A percentile compares a stretch with the other conserved stretches of the same genome.
Conservation (phyloP, 2,329 filamentous ascomycete genomes). For the Ampelomyces quisqualis region DNA sequence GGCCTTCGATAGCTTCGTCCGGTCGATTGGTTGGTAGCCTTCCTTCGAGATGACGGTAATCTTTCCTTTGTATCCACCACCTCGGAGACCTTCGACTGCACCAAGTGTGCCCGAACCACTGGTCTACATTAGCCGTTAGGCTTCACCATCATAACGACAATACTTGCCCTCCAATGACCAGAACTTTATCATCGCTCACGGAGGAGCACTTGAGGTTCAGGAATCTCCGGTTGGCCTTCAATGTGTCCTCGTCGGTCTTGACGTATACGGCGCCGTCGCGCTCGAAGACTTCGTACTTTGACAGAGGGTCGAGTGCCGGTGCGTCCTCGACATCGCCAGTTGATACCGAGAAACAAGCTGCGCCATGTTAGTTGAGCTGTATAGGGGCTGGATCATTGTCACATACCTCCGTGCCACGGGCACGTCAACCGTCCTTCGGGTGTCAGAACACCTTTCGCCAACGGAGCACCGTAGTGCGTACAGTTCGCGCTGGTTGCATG, state of each 20-base stretch:
- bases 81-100: constrained; percentile 77
- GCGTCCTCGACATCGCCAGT: constrained; percentile 95
- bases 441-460: constrained; percentile 82
- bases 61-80: constrained; percentile 73
- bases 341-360: constrained; percentile 87
- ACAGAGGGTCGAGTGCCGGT: constrained; percentile 82
- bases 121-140: constrained; percentile 9
- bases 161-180: constrained; percentile 62
- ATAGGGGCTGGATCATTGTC: neutral
- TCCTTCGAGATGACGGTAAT: constrained; percentile 85
- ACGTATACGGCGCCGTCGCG: constrained; percentile 84
- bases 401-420: constrained; percentile 87
- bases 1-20: constrained; percentile 93
- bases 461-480: constrained; percentile 86
- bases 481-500: constrained; percentile 83
- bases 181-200: constrained; percentile 62
- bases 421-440: constrained; percentile 82
- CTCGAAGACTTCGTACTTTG: constrained; percentile 77
- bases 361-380: constrained; percentile 11
- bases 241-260: constrained; percentile 71
- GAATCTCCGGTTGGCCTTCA: constrained; percentile 74
- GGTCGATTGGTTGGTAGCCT: constrained; percentile 83
- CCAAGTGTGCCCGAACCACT: constrained; percentile 82
- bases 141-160: neutral
- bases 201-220: constrained; percentile 72